Conservation (phyloP, 805 yeast species). For the Yarrowia bubula region DNA sequence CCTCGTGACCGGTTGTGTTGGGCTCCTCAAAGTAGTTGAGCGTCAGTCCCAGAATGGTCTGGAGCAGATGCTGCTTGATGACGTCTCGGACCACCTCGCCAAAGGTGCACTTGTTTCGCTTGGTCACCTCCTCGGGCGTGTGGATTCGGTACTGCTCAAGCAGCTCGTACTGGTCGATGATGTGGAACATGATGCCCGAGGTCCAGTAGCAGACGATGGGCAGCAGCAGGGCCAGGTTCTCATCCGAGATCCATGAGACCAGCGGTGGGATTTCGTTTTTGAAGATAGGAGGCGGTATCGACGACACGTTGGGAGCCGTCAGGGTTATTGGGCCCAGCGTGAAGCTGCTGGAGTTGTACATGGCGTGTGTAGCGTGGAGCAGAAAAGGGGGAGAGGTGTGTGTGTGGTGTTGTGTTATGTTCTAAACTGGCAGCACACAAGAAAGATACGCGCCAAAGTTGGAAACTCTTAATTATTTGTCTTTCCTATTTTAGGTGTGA, state of each 20-base stretch:
- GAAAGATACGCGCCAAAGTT: constrained; percentile 1
- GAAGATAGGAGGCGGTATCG: constrained; percentile 17
- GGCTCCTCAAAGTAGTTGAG: constrained; percentile 55
- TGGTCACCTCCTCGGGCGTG: constrained; percentile 78
- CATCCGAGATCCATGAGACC: constrained; percentile 66
- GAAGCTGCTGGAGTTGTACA: constrained; percentile 7
- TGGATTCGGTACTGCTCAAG: constrained; percentile 87
- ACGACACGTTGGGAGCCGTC: constrained; percentile 18
- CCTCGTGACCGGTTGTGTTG: constrained; percentile 51
- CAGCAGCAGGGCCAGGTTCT: constrained; percentile 61
- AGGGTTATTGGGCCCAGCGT: constrained; percentile 16
- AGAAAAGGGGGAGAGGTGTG: neutral
- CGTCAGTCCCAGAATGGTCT: constrained; percentile 64
- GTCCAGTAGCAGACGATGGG: constrained; percentile 87
- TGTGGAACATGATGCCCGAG: constrained; percentile 68
- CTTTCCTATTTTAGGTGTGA: constrained; percentile 2
- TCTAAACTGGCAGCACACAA: neutral
- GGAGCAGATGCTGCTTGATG: constrained; percentile 77
- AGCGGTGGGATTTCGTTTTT: constrained; percentile 36
- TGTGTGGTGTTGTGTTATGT: neutral
- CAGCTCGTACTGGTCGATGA: constrained; percentile 68
- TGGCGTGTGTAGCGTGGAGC: neutral
- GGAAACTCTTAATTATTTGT: neutral
- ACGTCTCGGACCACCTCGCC: constrained; percentile 77
- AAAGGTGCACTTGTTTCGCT: constrained; percentile 72